Base-by-base conservation (phyloP, 2,329 filamentous ascomycete genomes). In the Aspergillus sp. region DNA sequence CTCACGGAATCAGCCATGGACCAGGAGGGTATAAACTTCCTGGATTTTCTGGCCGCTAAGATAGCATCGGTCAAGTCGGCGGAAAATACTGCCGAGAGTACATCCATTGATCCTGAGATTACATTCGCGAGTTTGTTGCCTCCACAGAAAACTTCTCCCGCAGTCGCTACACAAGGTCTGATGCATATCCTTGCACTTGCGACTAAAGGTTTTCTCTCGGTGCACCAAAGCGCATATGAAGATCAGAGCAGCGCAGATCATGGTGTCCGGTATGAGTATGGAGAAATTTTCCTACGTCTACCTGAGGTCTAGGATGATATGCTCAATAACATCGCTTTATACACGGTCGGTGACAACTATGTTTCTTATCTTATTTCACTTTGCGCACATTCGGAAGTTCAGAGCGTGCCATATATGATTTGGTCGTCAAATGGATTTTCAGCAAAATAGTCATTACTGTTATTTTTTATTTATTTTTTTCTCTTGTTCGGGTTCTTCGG, bases 151-250 rank as follows among this genome's bases (percentile, higher is more conserved):
- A 85, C 83, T 31, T 78, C 71, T 43, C 81, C 79, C 37, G 77
- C 84, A 31, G 86, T 91, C 12, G 90, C 88, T 8, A 86, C 89
- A 2, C 89, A 92, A 70, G 90, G 86, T 0, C 88, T 91, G 69
- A 85, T 89, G 75, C 90, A 95, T 70, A 80, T 90, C 2, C 81
- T 96, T 14, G 80, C 83, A 11, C 80, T 95, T 44, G 87, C 85
- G 6, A 91, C 86, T 2, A 90, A 87, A 73, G 82, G 82, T 2
- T 72, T 83, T 55, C 75, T 93, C 45, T 70, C 75, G 17, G 85
- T 93, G 5, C 74, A 82, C 60, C 91, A 96, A 73, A 73, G 75
- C 37, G 65, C 68, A 0, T 81, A 79, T 55, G 74, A 73, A 7
- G 71, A 77, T 52, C 44, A 52, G 4, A 69, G 65, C 37, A 62